phyloP scores from a whole-genome alignment of 345 rosid genomes.

The Salix arbutifolia region DNA sequence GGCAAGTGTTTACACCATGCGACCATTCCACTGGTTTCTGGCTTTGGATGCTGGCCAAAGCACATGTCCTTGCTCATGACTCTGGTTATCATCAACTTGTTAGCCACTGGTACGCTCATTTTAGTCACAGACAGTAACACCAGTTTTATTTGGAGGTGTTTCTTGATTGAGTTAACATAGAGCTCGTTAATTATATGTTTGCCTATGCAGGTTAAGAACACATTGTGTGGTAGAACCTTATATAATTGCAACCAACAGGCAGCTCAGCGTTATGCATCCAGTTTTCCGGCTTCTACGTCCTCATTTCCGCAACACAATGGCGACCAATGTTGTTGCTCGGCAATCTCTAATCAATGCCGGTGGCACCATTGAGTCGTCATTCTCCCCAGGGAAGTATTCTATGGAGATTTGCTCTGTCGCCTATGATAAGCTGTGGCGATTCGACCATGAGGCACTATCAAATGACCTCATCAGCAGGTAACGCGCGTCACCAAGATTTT shows the following conservation, averaged over 20 bases:
- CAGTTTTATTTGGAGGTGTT: background rate
- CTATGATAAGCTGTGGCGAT: constrained; percentile 51
- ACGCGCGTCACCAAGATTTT: background rate
- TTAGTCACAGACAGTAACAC: background rate
- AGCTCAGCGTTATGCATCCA: constrained; percentile 73
- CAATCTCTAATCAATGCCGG: constrained; percentile 56
- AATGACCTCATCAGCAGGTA: constrained; percentile 73
- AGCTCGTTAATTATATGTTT: no score
- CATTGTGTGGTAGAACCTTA: constrained; percentile 69
- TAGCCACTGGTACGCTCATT: constrained; percentile 22
- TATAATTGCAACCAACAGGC: constrained; percentile 69
- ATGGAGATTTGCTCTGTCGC: constrained; percentile 57
- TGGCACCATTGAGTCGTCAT: constrained; percentile 57
- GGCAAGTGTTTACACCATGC: constrained; percentile 24
- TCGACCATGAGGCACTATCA: constrained; percentile 67
- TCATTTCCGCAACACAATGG: constrained; percentile 83
- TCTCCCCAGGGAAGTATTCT: constrained; percentile 54
- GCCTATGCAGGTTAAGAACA: constrained; percentile 50
- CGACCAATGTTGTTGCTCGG: constrained; percentile 61
- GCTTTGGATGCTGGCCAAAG: constrained; percentile 35
- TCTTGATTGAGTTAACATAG: no score
- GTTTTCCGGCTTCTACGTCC: constrained; percentile 69
- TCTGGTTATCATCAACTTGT: constrained; percentile 32
- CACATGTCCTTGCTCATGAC: constrained; percentile 31
- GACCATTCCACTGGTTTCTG: constrained; percentile 12